A percentile compares a stretch with the other conserved stretches of the same genome.
Evolutionary conservation across 2,329 filamentous ascomycete genomes (phyloP).

Genomic region (Cercospora janseana): DNA sequence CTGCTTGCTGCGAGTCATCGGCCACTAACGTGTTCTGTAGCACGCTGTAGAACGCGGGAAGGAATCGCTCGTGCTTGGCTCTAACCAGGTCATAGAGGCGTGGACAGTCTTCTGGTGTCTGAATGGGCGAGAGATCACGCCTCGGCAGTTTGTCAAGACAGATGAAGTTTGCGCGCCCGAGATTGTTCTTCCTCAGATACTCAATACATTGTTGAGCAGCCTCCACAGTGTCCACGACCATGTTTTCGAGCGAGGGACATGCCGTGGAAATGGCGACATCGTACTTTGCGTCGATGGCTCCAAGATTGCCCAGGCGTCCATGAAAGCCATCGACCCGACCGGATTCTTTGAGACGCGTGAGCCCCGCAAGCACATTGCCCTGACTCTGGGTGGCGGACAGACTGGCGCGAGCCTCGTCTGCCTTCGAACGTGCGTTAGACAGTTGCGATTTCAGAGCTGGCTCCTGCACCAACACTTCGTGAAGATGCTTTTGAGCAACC

Average conservation of each 20-base stretch:
- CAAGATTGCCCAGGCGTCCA: slow-evolving; percentile 88
- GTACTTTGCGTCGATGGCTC: slow-evolving; percentile 88
- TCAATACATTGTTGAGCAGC: slow-evolving; percentile 97
- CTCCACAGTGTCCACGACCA: slow-evolving; percentile 94
- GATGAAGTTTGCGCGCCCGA: slow-evolving; percentile 95
- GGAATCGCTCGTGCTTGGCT: slow-evolving; percentile 81
- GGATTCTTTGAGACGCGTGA: slow-evolving; percentile 94
- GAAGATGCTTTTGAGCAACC: slow-evolving; percentile 69
- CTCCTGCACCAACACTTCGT: slow-evolving; percentile 71
- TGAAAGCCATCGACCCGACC: slow-evolving; percentile 97
- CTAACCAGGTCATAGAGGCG: slow-evolving; percentile 90
- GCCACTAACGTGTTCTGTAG: slow-evolving; percentile 94
- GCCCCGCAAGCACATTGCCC: slow-evolving; percentile 74
- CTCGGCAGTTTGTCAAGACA: slow-evolving; percentile 82
- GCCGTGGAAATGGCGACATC: slow-evolving; percentile 98
- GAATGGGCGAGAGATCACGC: slow-evolving; percentile 73
- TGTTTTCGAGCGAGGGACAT: slow-evolving; percentile 86
- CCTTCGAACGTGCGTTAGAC: slow-evolving; percentile 87
- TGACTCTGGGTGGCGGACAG: slow-evolving; percentile 87
- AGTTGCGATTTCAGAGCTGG: slow-evolving; percentile 79
- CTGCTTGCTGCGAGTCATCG: slow-evolving; percentile 88
- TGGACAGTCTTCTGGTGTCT: slow-evolving; percentile 88
- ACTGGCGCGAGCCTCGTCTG: slow-evolving; percentile 89
- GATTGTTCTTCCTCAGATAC: slow-evolving; percentile 93
- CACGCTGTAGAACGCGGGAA: slow-evolving; percentile 90